Evolutionary conservation across 2,329 filamentous ascomycete genomes (phyloP), one percentile per base, ranked within the genome.

Genomic region (Cordyceps cateniannulata): DNA sequence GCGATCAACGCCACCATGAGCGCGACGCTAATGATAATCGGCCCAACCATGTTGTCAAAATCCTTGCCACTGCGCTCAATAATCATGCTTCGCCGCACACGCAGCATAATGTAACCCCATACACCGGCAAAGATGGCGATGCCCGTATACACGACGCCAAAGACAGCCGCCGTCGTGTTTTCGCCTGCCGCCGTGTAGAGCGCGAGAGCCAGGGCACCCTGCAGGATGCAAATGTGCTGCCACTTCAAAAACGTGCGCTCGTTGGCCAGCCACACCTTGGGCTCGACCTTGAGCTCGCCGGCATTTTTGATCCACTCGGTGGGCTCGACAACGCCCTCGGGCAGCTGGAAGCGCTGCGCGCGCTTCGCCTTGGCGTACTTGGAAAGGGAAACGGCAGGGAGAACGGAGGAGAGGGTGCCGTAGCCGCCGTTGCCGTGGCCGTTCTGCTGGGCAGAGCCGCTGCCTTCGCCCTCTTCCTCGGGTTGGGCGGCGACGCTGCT

Each of bases 171-270:
- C 35, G 96, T 74, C n/a, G 79, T 79, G 72, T 96, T 91, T 66
- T 87, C 79, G 7, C 90, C 90, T 0, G 93, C 93, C 0, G 93
- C 91, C 67, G 96, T 93, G 77, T 93, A 97, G 29, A 99, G 78
- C 24, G 88, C 90, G 14, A 99, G 78, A 0, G 91, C 90, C 32
- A 99, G 77, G 24, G 88, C 87, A 42, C 92, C 93, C 25, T 99
- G 85, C 16, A 99, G 81, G 53, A 99, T 85, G 63, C 86, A 88
- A 69, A 99, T 92, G 73, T 98, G 93, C 78, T 98, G 91, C 95
- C 95, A 99, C 75, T 97, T 98, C 74, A 99, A 88, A 72, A 97
- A 99, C 0, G 95, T 99, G 63, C 95, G 88, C 77, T 99, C 93
- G 75, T 99, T 99, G 59, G 95, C 95, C 61, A 99, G 87, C 93